Evolutionary conservation across 106 monocot genomes (phyloP).

Genomic region (Ottelia alismoides): DNA sequence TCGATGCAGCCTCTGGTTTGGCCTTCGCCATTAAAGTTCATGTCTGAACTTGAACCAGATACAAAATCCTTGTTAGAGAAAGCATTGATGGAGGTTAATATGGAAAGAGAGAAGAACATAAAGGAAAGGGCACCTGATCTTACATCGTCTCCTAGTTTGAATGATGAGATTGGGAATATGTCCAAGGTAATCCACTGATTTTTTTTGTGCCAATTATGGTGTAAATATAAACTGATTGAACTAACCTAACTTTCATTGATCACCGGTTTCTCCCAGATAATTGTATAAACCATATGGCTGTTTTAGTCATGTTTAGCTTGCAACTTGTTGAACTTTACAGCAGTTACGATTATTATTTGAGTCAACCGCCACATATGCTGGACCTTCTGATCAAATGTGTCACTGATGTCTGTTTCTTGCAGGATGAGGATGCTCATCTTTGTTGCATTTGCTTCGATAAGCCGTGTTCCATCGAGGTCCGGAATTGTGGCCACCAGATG

Average conservation of each 20-base stretch:
- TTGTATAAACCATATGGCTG: no score
- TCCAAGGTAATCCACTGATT: slow-evolving; percentile 57
- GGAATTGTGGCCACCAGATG: slow-evolving; percentile 20
- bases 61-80: slow-evolving; percentile 58
- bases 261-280: no score
- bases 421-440: slow-evolving; percentile 8
- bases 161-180: slow-evolving; percentile 24
- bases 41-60: slow-evolving; percentile 58
- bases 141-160: slow-evolving; percentile 34
- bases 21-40: slow-evolving; percentile 86
- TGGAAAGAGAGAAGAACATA: slow-evolving; percentile 61
- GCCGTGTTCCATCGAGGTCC: slow-evolving; percentile 15
- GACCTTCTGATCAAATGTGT: no score
- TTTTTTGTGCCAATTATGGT: no score
- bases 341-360: no score
- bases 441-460: slow-evolving; percentile 19
- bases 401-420: no score
- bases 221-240: no score
- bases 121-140: slow-evolving; percentile 34
- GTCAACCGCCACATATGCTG: background rate
- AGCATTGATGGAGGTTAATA: slow-evolving; percentile 70
- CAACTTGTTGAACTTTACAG: no score
- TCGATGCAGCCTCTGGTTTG: slow-evolving; percentile 73
- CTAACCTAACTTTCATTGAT: no score
- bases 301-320: background rate